These are phyloP conservation scores for Penicillium antarcticum DNA, from an alignment of 495 filamentous ascomycete genomes.

Conservation along the genomic window DNA sequence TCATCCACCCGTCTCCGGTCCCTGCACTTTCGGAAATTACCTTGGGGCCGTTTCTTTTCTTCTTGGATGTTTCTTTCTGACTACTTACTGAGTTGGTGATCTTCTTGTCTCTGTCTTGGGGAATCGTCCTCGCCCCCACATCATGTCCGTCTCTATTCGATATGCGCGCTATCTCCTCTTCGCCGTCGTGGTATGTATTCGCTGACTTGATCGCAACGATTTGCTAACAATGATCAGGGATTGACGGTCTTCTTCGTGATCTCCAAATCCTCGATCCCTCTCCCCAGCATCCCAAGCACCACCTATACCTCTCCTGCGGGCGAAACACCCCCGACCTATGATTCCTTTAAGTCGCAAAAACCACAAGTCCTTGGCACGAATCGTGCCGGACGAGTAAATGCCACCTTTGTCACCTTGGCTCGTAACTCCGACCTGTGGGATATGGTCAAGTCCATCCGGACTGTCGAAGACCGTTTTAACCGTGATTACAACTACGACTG, in stretches of 20 bases:
- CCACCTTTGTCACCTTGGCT: conserved; percentile 93
- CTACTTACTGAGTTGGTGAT: not conserved
- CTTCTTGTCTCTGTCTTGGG: conserved; percentile 6
- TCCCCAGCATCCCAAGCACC: conserved; percentile 35
- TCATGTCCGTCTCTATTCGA: conserved; percentile 65
- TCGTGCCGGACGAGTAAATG: conserved; percentile 74
- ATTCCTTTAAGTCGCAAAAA: conserved; percentile 26
- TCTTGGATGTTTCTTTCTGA: not conserved
- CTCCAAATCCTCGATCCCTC: conserved; percentile 62
- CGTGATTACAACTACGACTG: conserved; percentile 94
- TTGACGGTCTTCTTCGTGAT: conserved; percentile 76
- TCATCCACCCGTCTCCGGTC: not conserved
- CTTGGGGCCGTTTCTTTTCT: not conserved
- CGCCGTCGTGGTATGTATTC: conserved; percentile 70
- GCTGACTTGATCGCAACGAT: not conserved
- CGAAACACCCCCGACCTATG: conserved; percentile 19
- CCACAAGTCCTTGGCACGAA: conserved; percentile 44
- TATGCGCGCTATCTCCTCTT: conserved; percentile 88
- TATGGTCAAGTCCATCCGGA: conserved; percentile 88
- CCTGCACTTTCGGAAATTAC: not conserved
- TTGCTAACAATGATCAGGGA: conserved; percentile 43
- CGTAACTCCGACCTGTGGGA: conserved; percentile 95
- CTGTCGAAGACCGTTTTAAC: conserved; percentile 97
- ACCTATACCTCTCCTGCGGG: conserved; percentile 18
- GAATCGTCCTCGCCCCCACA: conserved; percentile 17